These are phyloP conservation scores for Nicotiana rustica DNA, from an alignment of 305 asterid genomes.

Conservation along the genomic window DNA sequence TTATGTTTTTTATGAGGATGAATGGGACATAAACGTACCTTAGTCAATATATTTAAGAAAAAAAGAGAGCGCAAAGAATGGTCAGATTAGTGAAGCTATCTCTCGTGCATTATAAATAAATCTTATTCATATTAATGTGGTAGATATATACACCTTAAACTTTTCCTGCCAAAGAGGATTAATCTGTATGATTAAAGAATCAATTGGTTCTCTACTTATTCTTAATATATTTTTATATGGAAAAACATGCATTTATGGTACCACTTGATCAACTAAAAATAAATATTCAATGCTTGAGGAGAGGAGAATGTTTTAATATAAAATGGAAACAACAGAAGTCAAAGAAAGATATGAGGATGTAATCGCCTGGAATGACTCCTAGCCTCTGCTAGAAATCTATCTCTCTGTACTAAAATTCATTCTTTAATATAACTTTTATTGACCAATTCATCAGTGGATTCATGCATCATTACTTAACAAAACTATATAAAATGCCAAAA, in stretches of 20 bases:
- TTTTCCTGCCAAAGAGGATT: constrained; percentile 62
- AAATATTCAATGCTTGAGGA: constrained; percentile 57
- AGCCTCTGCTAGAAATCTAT: constrained; percentile 54
- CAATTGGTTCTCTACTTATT: constrained; percentile 40
- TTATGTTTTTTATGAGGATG: constrained; percentile 31
- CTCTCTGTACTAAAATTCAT: constrained; percentile 52
- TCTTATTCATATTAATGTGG: constrained; percentile 40
- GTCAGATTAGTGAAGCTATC: constrained; percentile 63
- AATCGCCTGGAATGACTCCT: constrained; percentile 63
- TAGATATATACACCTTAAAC: constrained; percentile 45
- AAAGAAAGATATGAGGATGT: constrained; percentile 65
- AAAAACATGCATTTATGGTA: constrained; percentile 42
- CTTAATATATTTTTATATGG: constrained; percentile 10
- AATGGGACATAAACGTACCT: constrained; percentile 37
- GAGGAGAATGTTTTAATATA: constrained; percentile 35
- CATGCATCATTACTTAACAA: constrained; percentile 51
- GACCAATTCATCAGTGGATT: constrained; percentile 74
- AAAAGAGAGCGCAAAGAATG: constrained; percentile 45
- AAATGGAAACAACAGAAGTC: constrained; percentile 54
- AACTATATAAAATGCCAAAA: constrained; percentile 38
- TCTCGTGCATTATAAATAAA: constrained; percentile 45
- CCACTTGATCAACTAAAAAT: constrained; percentile 48
- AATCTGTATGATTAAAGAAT: constrained; percentile 43
- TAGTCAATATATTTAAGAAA: constrained; percentile 52
- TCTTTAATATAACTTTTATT: constrained; percentile 54